phyloP scores from a whole-genome alignment of 768 basidiomycete genomes.

The Agaricus subrufescens region DNA sequence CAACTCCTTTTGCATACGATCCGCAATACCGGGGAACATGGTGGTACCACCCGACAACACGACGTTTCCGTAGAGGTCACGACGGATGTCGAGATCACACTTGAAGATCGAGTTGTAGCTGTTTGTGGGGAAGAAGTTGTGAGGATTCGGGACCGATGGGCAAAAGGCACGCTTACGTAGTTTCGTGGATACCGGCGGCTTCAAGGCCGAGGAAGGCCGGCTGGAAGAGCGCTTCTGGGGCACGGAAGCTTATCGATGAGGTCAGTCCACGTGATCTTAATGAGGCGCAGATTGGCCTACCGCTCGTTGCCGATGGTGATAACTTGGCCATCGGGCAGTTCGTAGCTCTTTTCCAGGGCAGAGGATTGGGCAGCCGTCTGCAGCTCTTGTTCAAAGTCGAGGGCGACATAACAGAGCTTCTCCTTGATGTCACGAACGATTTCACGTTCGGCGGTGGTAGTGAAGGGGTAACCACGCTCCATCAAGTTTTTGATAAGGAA shows the following conservation, averaged over 20 bases:
- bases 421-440: constrained; percentile 98
- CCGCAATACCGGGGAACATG: constrained; percentile 95
- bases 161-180: constrained; percentile 43
- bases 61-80: constrained; percentile 76
- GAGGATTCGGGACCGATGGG: too few species aligned
- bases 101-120: constrained; percentile 82
- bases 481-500: constrained; percentile 79
- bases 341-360: constrained; percentile 89
- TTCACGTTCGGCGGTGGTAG: constrained; percentile 89
- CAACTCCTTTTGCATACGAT: constrained; percentile 95
- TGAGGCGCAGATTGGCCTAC: constrained; percentile 59
- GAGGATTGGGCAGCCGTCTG: constrained; percentile 88
- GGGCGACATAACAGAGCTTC: constrained; percentile 93
- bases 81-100: constrained; percentile 84
- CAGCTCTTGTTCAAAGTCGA: constrained; percentile 92
- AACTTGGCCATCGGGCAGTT: constrained; percentile 89
- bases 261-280: constrained; percentile 44
- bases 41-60: constrained; percentile 88
- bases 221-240: constrained; percentile 93
- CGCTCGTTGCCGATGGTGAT: constrained; percentile 92
- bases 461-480: constrained; percentile 93
- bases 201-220: constrained; percentile 88
- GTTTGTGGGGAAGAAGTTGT: too few species aligned
- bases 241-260: constrained; percentile 69
- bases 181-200: constrained; percentile 89